These are phyloP conservation scores for Wickerhamiella qilinensis DNA, from an alignment of 805 yeast genomes.

Conservation along the genomic window DNA sequence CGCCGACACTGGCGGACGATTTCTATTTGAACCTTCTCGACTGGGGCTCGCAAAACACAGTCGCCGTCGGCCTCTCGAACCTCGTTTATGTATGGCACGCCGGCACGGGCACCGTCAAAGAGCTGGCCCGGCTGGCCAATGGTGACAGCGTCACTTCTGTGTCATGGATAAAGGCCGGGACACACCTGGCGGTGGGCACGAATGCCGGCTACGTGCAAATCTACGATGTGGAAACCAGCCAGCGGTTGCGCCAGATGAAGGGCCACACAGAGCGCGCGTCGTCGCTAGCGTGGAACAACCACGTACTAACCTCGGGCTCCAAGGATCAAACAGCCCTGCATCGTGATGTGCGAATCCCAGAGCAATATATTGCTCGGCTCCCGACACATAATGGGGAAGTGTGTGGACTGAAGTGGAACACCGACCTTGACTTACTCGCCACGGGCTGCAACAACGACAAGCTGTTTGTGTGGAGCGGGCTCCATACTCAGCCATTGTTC, in stretches of 20 bases:
- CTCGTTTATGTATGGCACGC: constrained; percentile 89
- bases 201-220: constrained; percentile 76
- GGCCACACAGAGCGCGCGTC: constrained; percentile 81
- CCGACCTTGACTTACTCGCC: constrained; percentile 79
- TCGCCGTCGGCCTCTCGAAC: constrained; percentile 83
- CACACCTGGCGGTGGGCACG: constrained; percentile 89
- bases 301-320: constrained; percentile 73
- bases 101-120: constrained; percentile 60
- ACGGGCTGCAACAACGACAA: constrained; percentile 92
- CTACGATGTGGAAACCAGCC: constrained; percentile 76
- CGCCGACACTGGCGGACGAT: constrained; percentile 89
- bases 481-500: constrained; percentile 47
- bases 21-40: constrained; percentile 83
- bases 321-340: constrained; percentile 73
- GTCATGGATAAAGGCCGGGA: constrained; percentile 88
- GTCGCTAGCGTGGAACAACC: constrained; percentile 88
- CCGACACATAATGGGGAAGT: constrained; percentile 82
- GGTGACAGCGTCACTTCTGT: constrained; percentile 66
- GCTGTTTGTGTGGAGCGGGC: constrained; percentile 76
- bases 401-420: constrained; percentile 91
- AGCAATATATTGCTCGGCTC: constrained; percentile 58
- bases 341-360: constrained; percentile 79
- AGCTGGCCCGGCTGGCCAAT: constrained; percentile 57
- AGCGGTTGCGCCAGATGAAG: constrained; percentile 78
- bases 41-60: constrained; percentile 81